Conservation (phyloP, 176 grass and related monocot species). For the Oryza glaberrima region DNA sequence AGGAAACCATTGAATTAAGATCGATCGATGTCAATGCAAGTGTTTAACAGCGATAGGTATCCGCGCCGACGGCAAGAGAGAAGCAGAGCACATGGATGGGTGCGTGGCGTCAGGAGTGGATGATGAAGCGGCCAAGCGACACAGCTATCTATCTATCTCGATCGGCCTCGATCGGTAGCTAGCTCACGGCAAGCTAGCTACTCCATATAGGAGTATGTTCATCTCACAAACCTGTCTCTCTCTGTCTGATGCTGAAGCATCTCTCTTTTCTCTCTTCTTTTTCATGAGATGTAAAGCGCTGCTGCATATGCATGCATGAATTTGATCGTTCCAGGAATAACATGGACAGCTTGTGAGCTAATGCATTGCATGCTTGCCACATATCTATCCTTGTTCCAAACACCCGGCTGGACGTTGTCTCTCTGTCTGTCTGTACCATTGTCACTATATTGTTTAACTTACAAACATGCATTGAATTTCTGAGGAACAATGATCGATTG, state of each 20-base stretch:
- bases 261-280: too few relatives aligned
- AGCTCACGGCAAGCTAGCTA: not conserved
- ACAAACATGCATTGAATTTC: not conserved
- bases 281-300: not conserved
- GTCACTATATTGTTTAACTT: not conserved
- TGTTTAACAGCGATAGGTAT: not conserved
- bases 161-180: too few relatives aligned
- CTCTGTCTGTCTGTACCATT: not conserved
- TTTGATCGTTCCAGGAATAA: not conserved
- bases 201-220: not conserved
- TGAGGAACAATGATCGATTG: not conserved
- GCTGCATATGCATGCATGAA: not conserved
- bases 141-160: not conserved
- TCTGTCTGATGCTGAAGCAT: too few relatives aligned
- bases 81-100: constrained; percentile 5
- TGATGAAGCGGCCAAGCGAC: not conserved
- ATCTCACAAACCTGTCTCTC: not conserved
- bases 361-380: too few relatives aligned
- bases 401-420: not conserved
- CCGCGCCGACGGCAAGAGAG: constrained; percentile 20
- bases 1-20: not conserved
- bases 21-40: too few relatives aligned
- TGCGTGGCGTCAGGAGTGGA: not conserved
- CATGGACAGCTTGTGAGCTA: too few relatives aligned
- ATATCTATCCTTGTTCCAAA: not conserved